Conservation (phyloP, 1,284 basidiomycete genomes). For the Entoloma clypeatum region DNA sequence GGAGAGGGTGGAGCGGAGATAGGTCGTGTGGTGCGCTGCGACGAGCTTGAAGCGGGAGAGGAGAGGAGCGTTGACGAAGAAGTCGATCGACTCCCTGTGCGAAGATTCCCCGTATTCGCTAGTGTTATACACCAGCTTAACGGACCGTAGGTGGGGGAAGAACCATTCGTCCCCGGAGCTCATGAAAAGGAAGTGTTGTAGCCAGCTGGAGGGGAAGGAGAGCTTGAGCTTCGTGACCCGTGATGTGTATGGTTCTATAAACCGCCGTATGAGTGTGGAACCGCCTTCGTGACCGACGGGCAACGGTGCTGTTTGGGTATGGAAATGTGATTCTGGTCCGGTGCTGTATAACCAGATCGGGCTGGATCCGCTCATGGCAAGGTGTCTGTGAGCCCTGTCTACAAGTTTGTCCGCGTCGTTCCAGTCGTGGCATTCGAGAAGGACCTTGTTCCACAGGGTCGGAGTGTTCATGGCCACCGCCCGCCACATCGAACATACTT, state of each 20-base stretch:
- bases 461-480: constrained; percentile 2
- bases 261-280: neutral
- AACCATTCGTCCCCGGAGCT: too few relatives aligned
- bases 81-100: constrained; percentile 1
- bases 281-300: neutral
- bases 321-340: neutral
- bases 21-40: constrained; percentile 1
- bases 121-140: constrained; percentile 9
- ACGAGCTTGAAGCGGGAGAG: constrained; percentile 11
- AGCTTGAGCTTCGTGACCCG: constrained; percentile 13
- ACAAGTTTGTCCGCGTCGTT: constrained; percentile 3
- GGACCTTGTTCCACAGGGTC: constrained; percentile 13
- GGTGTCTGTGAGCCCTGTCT: constrained; percentile 6
- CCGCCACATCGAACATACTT: constrained; percentile 13
- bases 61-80: constrained; percentile 4
- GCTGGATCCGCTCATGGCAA: constrained; percentile 5
- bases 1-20: neutral
- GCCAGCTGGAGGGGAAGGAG: constrained; percentile 11
- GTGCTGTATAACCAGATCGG: constrained; percentile 6
- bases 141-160: constrained; percentile 11
- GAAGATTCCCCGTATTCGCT: neutral
- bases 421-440: constrained; percentile 14
- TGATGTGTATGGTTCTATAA: constrained; percentile 6
- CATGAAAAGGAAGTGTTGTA: constrained; percentile 12
- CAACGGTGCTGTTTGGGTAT: too few relatives aligned